These are phyloP conservation scores for Fragilaria crotonensis DNA, from an alignment of 108 stramenopile species.

Conservation along the genomic window DNA sequence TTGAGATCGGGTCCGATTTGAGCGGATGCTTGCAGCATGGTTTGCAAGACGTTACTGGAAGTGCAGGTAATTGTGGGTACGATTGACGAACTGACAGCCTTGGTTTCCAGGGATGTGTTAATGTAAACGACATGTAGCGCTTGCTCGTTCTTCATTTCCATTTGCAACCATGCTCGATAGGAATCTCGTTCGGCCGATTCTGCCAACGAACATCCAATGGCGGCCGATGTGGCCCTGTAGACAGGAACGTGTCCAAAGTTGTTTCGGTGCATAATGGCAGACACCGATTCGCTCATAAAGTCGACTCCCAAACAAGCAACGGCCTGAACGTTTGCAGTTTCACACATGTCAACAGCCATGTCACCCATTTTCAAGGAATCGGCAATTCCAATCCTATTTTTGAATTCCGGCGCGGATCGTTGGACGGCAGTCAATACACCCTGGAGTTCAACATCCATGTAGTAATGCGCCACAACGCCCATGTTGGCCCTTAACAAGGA, in stretches of 20 bases:
- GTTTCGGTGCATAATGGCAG: constrained; percentile 74
- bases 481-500: constrained; percentile 55
- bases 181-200: constrained; percentile 79
- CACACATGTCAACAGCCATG: constrained; percentile 83
- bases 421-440: constrained; percentile 71
- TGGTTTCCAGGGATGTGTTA: constrained; percentile 92
- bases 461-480: constrained; percentile 93
- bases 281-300: constrained; percentile 90
- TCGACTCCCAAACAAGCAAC: constrained; percentile 91
- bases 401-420: constrained; percentile 17
- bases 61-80: constrained; percentile 96
- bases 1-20: constrained; percentile 69
- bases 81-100: constrained; percentile 64
- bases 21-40: constrained; percentile 80
- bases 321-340: constrained; percentile 25
- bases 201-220: constrained; percentile 88
- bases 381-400: constrained; percentile 82
- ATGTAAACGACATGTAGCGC: constrained; percentile 92
- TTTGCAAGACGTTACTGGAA: constrained; percentile 82
- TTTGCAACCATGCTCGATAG: constrained; percentile 79
- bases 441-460: constrained; percentile 97
- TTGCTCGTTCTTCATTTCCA: constrained; percentile 20
- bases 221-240: constrained; percentile 60
- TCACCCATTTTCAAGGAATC: constrained; percentile 96
- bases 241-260: constrained; percentile 73